Evolutionary conservation across 169 alveolate genomes (phyloP).

Genomic region (Eimeria brunetti): DNA sequence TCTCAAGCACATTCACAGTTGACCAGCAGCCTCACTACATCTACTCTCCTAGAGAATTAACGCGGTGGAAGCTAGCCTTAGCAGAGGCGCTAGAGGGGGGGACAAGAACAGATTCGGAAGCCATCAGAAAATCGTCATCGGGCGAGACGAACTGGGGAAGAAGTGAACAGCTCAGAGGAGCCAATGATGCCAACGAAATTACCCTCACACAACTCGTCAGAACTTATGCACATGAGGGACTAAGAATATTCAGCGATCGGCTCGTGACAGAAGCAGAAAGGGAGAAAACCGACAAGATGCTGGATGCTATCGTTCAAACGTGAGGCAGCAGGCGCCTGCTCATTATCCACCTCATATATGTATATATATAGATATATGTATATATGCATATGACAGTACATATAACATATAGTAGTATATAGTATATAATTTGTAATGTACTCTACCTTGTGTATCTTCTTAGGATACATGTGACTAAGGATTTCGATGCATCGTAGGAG

Average conservation of each 20-base stretch:
- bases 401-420: too few species aligned
- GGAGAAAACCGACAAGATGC: conserved; percentile 95
- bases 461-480: not conserved
- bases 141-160: conserved; percentile 21
- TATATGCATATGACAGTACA: too few species aligned
- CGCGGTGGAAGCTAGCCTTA: conserved; percentile 95
- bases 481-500: not conserved
- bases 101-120: not conserved
- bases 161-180: not conserved
- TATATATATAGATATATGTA: too few species aligned
- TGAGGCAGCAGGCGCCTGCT: too few species aligned
- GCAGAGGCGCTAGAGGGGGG: conserved; percentile 77
- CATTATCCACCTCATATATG: too few species aligned
- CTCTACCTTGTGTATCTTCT: too few species aligned
- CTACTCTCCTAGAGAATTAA: conserved; percentile 98
- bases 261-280: conserved; percentile 95
- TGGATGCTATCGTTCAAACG: conserved; percentile 92
- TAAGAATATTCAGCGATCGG: conserved; percentile 97
- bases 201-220: conserved; percentile 89
- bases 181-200: conserved; percentile 45
- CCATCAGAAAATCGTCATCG: not conserved
- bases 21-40: conserved; percentile 98
- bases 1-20: conserved; percentile 95
- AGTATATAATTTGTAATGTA: too few species aligned
- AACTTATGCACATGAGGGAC: conserved; percentile 96